Base-by-base conservation (phyloP, 139 green algal genomes). In the Mesotaenium endlicherianum region DNA sequence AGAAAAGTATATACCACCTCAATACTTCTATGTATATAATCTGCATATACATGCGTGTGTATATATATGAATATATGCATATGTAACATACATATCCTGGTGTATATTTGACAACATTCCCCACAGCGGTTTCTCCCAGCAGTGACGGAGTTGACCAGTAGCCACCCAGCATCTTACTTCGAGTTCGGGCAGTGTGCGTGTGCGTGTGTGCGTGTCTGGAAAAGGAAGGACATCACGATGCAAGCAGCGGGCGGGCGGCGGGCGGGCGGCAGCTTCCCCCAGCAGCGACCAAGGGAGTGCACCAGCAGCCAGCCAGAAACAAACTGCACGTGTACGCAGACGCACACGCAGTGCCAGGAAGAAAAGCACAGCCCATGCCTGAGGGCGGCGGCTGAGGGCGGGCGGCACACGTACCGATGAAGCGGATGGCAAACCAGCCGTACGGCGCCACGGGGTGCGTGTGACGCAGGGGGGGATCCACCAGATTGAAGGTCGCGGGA, bases 401-500 rank as follows among this genome's bases (percentile, higher is more conserved):
- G 47, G 8, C 8, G 11, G 11, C 8, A 8, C 11, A 57, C 47
- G 8, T 57, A 70, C n/a, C 17, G 3, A 44, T 47, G 36, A 75
- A 44, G 67, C 67, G 67, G 31, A 75, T 3, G 8, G 67, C 39
- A 49, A n/a, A 17, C 67, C 67, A 75, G 3, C 67, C 67, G 20
- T 47, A 47, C 44, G 67, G 67, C 17, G 45, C 17, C 8, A 75
- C 36, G 67, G 34, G 3, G 11, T 64, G 58, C 14, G 86, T 87
- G 88, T 93, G 88, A 0, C 86, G 41, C 60, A 84, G 72, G 3
- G 79, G 55, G 0, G 90, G 89, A 55, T 92, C 85, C 8, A 38
- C 16, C 2, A 75, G 43, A 74, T 92, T 92, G 20, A 83, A 77
- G 0, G 17, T 31, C 0, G 60, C 3, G 53, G 40, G 16, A 11